These are phyloP conservation scores for Amaranthus palmeri DNA, from an alignment of 148 eudicot genomes.

Conservation along the genomic window DNA sequence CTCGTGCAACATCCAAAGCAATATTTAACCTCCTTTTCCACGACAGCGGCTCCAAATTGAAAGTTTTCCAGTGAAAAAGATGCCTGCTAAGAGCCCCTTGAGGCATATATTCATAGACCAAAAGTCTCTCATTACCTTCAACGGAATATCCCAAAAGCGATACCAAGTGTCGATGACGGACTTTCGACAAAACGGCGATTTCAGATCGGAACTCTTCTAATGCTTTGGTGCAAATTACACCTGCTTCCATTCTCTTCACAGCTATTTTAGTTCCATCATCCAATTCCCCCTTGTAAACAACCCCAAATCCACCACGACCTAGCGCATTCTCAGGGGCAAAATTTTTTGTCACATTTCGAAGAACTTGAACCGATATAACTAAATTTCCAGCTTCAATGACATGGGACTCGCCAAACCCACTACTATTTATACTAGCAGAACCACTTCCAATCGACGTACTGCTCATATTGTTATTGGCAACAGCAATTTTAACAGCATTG, in stretches of 20 bases:
- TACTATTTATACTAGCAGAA: slow-evolving; percentile 53
- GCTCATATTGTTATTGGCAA: slow-evolving; percentile 43
- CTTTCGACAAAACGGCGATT: slow-evolving; percentile 90
- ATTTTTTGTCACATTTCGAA: slow-evolving; percentile 80
- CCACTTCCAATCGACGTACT: slow-evolving; percentile 52
- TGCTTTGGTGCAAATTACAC: slow-evolving; percentile 73
- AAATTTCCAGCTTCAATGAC: slow-evolving; percentile 83
- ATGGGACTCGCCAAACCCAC: slow-evolving; percentile 52
- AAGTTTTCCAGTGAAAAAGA: slow-evolving; percentile 86
- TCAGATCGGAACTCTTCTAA: slow-evolving; percentile 80
- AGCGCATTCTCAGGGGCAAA: slow-evolving; percentile 85
- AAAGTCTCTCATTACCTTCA: slow-evolving; percentile 70
- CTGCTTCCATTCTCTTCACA: slow-evolving; percentile 93
- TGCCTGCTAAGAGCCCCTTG: slow-evolving; percentile 94
- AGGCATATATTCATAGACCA: slow-evolving; percentile 96
- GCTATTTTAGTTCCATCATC: slow-evolving; percentile 95
- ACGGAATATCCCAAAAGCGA: slow-evolving; percentile 80
- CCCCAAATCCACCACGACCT: slow-evolving; percentile 98
- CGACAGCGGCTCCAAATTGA: slow-evolving; percentile 73
- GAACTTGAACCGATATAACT: slow-evolving; percentile 88
- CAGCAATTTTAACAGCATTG: slow-evolving; percentile 57
- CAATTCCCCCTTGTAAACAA: slow-evolving; percentile 91
- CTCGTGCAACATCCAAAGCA: slow-evolving; percentile 98
- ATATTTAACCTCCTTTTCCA: slow-evolving; percentile 92
- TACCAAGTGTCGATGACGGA: slow-evolving; percentile 91